Base-by-base conservation (phyloP, 202 grass and related monocot genomes). In the Schoenoplectus triqueter region DNA sequence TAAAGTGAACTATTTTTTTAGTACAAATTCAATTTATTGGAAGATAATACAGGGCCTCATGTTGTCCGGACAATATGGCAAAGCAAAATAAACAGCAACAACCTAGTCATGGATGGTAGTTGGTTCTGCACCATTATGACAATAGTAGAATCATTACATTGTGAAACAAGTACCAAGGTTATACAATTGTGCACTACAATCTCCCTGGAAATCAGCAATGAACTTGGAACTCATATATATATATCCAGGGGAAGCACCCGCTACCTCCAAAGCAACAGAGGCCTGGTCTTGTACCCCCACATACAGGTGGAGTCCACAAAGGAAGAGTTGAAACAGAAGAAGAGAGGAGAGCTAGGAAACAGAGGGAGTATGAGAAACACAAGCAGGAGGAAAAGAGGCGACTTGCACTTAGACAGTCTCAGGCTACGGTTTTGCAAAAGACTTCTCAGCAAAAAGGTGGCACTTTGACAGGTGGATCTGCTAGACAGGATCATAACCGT, bases 331-430 rank as follows among this genome's bases (percentile, higher is more conserved):
- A 99, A 85, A 94, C 91, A 0, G 91, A 99, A 63, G 96, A 91
- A 85, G 88, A 99, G 81, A 88, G 93, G 21, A 88, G 84, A 8
- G 49, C 83, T 0, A 84, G 96, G 82, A 99, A 94, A 88, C 92
- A 86, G 83, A 92, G 86, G 4, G 96, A 95, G 17, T 94, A 90
- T 40, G 91, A 99, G 87, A 99, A 92, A 85, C 96, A 99, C 84
- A 90, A 89, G 80, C 84, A 73, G 31, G 93, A 99, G 57, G 91
- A 94, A 20, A 88, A 88, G 79, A 89, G 92, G 68, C 91, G 89
- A 72, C 92, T 92, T 84, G 89, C 92, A 66, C 86, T 96, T 84
- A 89, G 90, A 66, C 90, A 94, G 50, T 86, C 93, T 4, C 93
- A 99, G 82, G 92, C 91, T 20, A 86, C 91, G 6, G 59, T 99